Base-by-base conservation (phyloP, 306 rosid genomes). In the Vigna unguiculata region DNA sequence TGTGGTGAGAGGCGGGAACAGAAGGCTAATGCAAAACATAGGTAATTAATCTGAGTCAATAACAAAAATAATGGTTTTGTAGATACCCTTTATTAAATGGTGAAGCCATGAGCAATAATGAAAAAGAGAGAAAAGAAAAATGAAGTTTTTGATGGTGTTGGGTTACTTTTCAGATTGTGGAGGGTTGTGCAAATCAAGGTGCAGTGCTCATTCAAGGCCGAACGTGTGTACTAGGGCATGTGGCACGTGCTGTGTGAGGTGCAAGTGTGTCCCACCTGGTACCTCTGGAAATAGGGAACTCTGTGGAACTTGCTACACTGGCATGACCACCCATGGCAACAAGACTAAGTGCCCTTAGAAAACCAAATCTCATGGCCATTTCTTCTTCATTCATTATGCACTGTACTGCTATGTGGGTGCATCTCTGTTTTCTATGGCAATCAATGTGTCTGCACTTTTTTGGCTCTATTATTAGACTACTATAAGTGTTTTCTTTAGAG, bases 261-360 rank as follows among this genome's bases (percentile, higher is more conserved):
- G 96, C 84, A 88, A 84, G 72, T 88, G 93, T 24, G 96, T 91
- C 46, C 93, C 96, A 20, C 93, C 93, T 4, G 96, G 96, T 0
- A 88, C 93, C 0, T 55, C 88, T 0, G 96, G 96, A 1, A 91
- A 91, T 40, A 86, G 96, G 32, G 96, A 91, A 32, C 46, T 87
- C 3, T 91, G 96, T 61, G 96, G 93, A 5, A 38, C 81, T 22
- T 91, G 96, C 77, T 91, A 91, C 64, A 87, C 91, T 16, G 85
- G 69, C 40, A 91, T 88, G 96, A 87, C 89, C 28, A 89, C 93
- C 48, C 93, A 89, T 48, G 80, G 76, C 67, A 89, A 89, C 70
- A 83, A 11, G 70, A 86, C 90, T 60, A 89, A 89, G 77, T 89
- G 93, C 40, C 93, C 93, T 47, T 87, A 75, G 25, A 21, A 3